Percentiles rank a stretch among this genome's conserved stretches.
Evolutionary conservation across 1,284 basidiomycete species (phyloP).

Genomic region (Thecaphora frezii): DNA sequence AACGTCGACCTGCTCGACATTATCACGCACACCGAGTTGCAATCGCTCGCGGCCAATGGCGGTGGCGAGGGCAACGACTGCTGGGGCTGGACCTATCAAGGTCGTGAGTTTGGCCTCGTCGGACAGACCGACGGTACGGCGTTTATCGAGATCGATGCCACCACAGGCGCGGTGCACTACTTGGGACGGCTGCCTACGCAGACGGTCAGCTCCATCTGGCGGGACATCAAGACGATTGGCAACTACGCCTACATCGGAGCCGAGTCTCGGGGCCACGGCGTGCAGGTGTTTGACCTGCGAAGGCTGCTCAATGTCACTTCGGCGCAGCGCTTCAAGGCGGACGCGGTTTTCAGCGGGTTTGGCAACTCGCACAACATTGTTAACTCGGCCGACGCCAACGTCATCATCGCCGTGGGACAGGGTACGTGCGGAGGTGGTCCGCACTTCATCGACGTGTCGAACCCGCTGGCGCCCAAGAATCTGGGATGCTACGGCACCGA

Average conservation of each 20-base stretch:
- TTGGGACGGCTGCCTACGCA: constrained; percentile 2
- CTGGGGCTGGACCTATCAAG: neutral
- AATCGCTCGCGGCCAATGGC: neutral
- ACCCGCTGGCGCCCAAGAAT: constrained; percentile 3
- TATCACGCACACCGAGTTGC: neutral
- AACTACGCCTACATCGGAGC: constrained; percentile 3
- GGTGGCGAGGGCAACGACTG: neutral
- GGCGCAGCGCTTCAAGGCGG: neutral
- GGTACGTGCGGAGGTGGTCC: constrained; percentile 1
- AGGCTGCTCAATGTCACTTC: neutral
- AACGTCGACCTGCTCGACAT: neutral
- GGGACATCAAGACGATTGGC: constrained; percentile 3
- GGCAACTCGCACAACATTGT: constrained; percentile 4
- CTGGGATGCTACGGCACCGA: constrained; percentile 3
- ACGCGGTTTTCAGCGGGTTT: neutral
- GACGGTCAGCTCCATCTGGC: constrained; percentile 1
- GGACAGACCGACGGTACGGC: constrained; percentile 2
- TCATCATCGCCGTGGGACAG: constrained; percentile 2
- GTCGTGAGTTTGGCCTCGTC: neutral
- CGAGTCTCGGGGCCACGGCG: constrained; percentile 1
- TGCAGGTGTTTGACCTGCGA: constrained; percentile 5
- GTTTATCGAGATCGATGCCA: constrained; percentile 1
- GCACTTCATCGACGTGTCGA: constrained; percentile 1
- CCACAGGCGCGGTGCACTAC: neutral
- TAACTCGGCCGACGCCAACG: constrained; percentile 1